Conservation (phyloP, 2,329 filamentous ascomycete species). For the Aspergillus quadrilineatus region DNA sequence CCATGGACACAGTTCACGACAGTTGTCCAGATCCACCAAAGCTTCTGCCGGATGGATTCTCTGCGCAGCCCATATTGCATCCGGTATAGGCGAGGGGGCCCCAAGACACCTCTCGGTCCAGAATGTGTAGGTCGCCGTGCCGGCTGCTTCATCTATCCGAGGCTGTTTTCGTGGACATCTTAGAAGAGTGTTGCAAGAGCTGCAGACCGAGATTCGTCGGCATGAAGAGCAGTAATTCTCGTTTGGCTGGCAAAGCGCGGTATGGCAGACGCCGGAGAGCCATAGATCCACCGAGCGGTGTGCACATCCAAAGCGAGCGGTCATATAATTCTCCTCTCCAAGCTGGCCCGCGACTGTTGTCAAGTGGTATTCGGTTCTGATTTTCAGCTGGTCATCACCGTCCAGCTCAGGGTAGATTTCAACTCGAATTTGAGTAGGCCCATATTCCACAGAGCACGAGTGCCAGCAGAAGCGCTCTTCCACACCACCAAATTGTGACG, state of each 20-base stretch:
- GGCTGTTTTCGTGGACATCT: conserved; percentile 38
- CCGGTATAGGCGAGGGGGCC: conserved; percentile 26
- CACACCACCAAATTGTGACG: conserved; percentile 30
- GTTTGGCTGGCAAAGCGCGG: conserved; percentile 35
- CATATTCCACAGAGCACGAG: conserved; percentile 37
- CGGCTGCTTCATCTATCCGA: conserved; percentile 22
- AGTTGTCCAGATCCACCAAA: conserved; percentile 36
- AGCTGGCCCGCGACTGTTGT: conserved; percentile 34
- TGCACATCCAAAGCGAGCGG: conserved; percentile 41
- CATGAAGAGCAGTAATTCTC: conserved; percentile 37
- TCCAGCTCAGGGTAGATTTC: conserved; percentile 37
- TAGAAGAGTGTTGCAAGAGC: conserved; percentile 34
- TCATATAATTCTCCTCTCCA: conserved; percentile 40
- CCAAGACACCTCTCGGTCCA: conserved; percentile 38
- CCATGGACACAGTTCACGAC: conserved; percentile 42
- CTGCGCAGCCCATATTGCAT: conserved; percentile 35
- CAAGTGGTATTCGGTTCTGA: conserved; percentile 41
- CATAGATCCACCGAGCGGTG: conserved; percentile 43
- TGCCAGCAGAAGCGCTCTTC: conserved; percentile 40
- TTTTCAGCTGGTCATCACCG: conserved; percentile 29
- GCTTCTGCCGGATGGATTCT: conserved; percentile 40
- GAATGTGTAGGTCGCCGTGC: conserved; percentile 36
- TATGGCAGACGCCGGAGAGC: conserved; percentile 41
- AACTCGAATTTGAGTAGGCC: conserved; percentile 35
- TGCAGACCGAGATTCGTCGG: conserved; percentile 37